Evolutionary conservation across 2,329 filamentous ascomycete species (phyloP).

Genomic region (Colletotrichum liriopes): DNA sequence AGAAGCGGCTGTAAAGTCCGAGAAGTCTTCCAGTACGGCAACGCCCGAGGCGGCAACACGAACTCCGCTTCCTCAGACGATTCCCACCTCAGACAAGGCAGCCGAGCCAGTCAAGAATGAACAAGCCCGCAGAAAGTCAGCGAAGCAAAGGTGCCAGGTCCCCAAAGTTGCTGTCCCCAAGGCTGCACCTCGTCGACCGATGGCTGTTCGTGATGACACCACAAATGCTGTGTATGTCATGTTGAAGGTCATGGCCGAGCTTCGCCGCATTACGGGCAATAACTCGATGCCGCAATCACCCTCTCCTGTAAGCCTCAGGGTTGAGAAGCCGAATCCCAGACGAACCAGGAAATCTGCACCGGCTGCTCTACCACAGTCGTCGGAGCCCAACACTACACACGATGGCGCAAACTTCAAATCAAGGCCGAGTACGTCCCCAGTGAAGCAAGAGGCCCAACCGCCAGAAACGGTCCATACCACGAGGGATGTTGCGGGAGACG

Average conservation of each 20-base stretch:
- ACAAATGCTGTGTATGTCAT: constrained; percentile 62
- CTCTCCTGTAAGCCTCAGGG: neutral
- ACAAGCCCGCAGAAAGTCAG: neutral
- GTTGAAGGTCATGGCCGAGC: constrained; percentile 58
- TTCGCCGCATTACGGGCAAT: constrained; percentile 55
- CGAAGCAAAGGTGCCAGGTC: neutral
- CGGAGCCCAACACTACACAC: neutral
- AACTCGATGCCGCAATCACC: neutral
- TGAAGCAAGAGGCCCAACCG: neutral
- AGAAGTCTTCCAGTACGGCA: neutral
- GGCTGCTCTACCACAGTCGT: constrained; percentile 47
- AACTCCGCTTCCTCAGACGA: neutral
- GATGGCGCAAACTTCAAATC: neutral
- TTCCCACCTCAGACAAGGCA: neutral
- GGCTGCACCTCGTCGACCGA: constrained; percentile 54
- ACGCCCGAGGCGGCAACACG: neutral
- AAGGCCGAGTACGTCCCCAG: neutral
- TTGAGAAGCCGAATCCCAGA: constrained; percentile 47
- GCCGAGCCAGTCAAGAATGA: constrained; percentile 1
- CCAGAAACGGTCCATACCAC: neutral
- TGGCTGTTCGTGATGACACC: constrained; percentile 63
- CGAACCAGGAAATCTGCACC: constrained; percentile 60
- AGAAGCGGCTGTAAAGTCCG: neutral
- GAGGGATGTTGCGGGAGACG: neutral
- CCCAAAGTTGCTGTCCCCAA: constrained; percentile 11